Base-by-base conservation (phyloP, 108 stramenopile species). In the Fistulifera solaris region DNA sequence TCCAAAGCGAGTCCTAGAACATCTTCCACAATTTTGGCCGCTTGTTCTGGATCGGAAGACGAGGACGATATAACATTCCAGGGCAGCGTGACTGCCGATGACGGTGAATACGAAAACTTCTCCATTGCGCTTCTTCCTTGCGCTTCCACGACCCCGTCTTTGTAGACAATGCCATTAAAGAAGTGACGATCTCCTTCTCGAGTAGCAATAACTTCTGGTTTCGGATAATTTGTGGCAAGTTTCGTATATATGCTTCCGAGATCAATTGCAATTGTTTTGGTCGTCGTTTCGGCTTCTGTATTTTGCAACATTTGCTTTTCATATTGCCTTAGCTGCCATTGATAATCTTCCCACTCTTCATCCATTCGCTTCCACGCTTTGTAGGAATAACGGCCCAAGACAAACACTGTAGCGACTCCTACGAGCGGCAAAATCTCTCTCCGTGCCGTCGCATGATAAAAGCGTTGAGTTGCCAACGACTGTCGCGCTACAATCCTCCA, bases 301-400 rank as follows among this genome's bases (percentile, higher is more conserved):
- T 53, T 22, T 18, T 46, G 40, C 12, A 55, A 23, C 16, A 53
- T 42, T 26, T 70, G 58, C 40, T 58, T 59, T 57, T 85, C 72
- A 60, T 81, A 85, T 43, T 83, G 72, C 40, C 76, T 62, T 47
- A 89, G 23, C 41, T 63, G 48, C 72, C 70, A 77, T 27, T 83
- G 63, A 69, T 89, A 89, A 11, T 89, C 83, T 41, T 83, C 81
- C 83, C 83, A 81, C 28, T 89, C 87, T 19, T 56, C 53, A 44
- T 89, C 83, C 81, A 89, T 85, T 40, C 84, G 81, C 23, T 73
- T 56, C 24, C 82, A 44, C 0, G 87, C 77, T 26, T 73, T 72
- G 66, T 73, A 83, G 26, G 77, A 66, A 48, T 83, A 89, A 18
- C 66, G 57, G 48, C 78, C 72, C 27, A 79, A 43, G 5, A 66